Conservation (phyloP, 176 grass and related monocot genomes). For the Aegilops sharonensis region DNA sequence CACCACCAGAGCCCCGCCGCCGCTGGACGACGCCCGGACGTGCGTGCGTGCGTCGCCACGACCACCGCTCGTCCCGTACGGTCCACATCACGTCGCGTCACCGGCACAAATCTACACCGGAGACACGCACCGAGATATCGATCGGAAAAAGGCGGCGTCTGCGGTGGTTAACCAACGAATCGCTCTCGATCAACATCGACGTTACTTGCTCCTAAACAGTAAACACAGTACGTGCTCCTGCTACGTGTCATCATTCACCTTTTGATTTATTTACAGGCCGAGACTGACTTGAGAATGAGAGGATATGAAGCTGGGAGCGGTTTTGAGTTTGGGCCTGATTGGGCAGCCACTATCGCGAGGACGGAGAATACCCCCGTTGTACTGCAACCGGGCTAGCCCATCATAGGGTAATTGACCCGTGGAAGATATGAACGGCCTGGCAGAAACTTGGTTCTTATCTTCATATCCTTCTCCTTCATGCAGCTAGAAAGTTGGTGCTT, state of each 20-base stretch:
- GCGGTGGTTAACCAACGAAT: background rate
- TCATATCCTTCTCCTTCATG: background rate
- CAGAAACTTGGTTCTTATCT: slow-evolving; percentile 2
- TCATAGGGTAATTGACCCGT: background rate
- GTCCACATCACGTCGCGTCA: slow-evolving; percentile 32
- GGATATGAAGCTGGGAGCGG: background rate
- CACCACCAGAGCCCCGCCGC: background rate
- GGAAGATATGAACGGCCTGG: slow-evolving; percentile 4
- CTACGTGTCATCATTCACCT: background rate
- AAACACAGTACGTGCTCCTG: background rate
- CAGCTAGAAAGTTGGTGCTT: background rate
- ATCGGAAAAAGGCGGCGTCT: background rate
- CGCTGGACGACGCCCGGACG: background rate
- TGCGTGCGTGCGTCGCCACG: background rate
- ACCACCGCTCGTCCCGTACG: background rate
- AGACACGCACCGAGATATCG: background rate
- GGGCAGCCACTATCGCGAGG: background rate
- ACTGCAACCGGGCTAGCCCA: slow-evolving; percentile 9
- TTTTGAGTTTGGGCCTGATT: background rate
- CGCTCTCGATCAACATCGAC: background rate
- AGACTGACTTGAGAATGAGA: background rate
- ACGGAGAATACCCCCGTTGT: background rate
- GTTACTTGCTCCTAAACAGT: background rate
- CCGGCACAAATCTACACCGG: slow-evolving; percentile 1
- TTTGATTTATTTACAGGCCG: background rate